A percentile compares a stretch with the other conserved stretches of the same genome.
Conservation (phyloP, 805 yeast genomes). For the Yarrowia alimentaria region DNA sequence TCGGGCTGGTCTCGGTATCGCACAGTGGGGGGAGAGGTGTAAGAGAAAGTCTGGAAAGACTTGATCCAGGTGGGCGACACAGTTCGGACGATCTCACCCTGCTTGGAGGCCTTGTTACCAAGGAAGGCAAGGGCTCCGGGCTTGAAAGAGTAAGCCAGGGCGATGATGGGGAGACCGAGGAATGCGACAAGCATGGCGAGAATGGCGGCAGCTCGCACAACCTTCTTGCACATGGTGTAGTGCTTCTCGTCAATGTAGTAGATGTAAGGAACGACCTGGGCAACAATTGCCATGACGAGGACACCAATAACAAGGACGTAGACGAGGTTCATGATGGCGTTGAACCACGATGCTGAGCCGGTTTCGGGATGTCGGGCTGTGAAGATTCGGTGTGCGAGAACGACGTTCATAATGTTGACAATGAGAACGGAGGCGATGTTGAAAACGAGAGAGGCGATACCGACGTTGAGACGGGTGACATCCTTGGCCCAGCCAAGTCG, state of each 20-base stretch:
- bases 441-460: constrained; percentile 58
- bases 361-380: constrained; percentile 76
- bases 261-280: constrained; percentile 58
- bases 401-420: constrained; percentile 57
- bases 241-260: constrained; percentile 50
- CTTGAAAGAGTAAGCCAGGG: constrained; percentile 52
- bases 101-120: constrained; percentile 18
- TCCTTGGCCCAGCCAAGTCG: constrained; percentile 60
- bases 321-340: constrained; percentile 49
- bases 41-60: constrained; percentile 58
- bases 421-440: constrained; percentile 56
- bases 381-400: constrained; percentile 68
- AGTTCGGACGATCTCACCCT: constrained; percentile 37
- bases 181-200: constrained; percentile 52
- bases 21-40: constrained; percentile 47
- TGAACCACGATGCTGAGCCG: constrained; percentile 53
- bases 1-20: constrained; percentile 47
- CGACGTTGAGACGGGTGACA: constrained; percentile 47
- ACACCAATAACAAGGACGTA: constrained; percentile 57
- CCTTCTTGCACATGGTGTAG: constrained; percentile 54
- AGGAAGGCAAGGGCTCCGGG: constrained; percentile 51
- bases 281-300: constrained; percentile 66
- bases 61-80: constrained; percentile 78
- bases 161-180: constrained; percentile 51
- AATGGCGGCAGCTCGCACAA: constrained; percentile 52